Base-by-base conservation (phyloP, 116 monocot genomes). In the Papilionanthe hybrid region DNA sequence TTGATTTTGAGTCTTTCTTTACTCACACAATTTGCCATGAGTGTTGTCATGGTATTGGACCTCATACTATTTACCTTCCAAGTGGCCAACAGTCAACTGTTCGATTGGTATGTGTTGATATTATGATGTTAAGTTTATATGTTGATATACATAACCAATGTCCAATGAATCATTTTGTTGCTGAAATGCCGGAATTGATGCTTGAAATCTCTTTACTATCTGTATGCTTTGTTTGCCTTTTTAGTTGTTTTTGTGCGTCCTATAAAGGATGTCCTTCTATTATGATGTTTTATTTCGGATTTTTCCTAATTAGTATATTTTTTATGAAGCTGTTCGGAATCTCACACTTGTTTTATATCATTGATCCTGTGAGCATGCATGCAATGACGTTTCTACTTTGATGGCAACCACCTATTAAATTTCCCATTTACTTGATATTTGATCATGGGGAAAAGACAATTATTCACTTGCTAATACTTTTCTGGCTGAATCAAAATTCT, bases 41-140 rank as follows among this genome's bases (percentile, higher is more conserved):
- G 80, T 98, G 98, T 55, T 98, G 98, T 63, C 98, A 94, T 87
- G 98, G 98, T 63, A 98, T 98, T 87, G 98, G 98, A 84, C 98
- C 98, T 63, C 94, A 98, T 86, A 78, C 89, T 12, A 98, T 98
- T 65, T 78, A 75, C 77, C 93, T 94, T 86, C 94, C 98, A 83
- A 85, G 74, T 84, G 98, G 98, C 81, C 81, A 86, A 83, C 75
- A 91, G 66, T 98, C 98, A 79, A 98, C 98, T 81, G 98, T 98
- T 66, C 85, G 98, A 90, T 75, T 88, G 91, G 98, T 98, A 81
- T 50, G 86, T 25, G 55, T 73, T 45, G 20, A 47, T 1, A 47
- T 79, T 9, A 22, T 11, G 43, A 60, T 22, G 32, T 44, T 65
- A 42, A 15, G 53, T 1, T 63, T 65, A 41, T 63, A 32, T 65